Evolutionary conservation across 164 flowering plant species (phyloP).

Genomic region (Paratinospora sagittata): DNA sequence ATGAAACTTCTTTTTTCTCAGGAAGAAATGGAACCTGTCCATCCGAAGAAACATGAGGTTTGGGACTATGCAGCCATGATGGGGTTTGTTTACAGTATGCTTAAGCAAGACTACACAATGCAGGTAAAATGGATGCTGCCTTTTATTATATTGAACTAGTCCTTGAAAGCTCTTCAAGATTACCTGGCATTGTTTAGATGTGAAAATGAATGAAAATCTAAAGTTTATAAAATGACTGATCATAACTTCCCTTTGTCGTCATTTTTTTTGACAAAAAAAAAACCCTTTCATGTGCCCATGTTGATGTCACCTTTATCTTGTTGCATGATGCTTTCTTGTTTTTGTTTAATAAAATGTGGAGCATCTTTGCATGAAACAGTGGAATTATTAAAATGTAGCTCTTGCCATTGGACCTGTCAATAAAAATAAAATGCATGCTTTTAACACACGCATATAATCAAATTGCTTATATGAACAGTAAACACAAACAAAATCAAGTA

Average conservation of each 20-base stretch:
- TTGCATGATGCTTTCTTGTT: too few relatives aligned
- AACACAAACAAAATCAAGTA: neutral
- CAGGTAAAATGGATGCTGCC: conserved; percentile 40
- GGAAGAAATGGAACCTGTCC: conserved; percentile 26
- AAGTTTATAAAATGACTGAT: neutral
- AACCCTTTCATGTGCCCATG: too few relatives aligned
- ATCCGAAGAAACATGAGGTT: conserved; percentile 20
- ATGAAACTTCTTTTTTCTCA: too few relatives aligned
- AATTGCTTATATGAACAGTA: neutral
- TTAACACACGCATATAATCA: neutral
- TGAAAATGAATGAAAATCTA: neutral
- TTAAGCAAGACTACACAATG: conserved; percentile 64
- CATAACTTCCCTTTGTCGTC: too few relatives aligned
- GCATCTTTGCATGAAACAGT: neutral
- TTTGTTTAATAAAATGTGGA: too few relatives aligned
- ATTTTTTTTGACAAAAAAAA: too few relatives aligned
- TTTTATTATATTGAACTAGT: neutral
- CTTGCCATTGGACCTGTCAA: neutral
- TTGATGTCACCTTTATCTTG: too few relatives aligned
- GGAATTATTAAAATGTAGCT: too few relatives aligned
- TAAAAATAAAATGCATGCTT: neutral
- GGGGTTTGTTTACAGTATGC: conserved; percentile 56
- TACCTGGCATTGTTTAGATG: neutral
- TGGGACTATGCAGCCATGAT: conserved; percentile 46
- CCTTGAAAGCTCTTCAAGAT: neutral